Evolutionary conservation across 805 yeast genomes (phyloP), one percentile per base, ranked within the genome.

Genomic region (Saccharomyces mikatae): DNA sequence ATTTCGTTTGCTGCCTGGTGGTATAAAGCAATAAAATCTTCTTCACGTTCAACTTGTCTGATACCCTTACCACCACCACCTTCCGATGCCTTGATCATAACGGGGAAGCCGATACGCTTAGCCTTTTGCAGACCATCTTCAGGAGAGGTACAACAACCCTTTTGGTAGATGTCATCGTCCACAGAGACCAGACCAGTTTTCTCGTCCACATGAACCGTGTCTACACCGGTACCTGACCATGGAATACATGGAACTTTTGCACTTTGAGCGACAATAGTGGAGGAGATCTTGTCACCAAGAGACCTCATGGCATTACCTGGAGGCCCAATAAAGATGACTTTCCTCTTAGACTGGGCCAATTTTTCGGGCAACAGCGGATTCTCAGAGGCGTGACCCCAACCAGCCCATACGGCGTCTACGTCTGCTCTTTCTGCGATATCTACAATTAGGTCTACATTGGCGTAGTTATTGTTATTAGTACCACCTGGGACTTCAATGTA

Each of bases 11-110:
- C 89, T 48, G 97, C 99, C 77, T 94, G 99, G 62, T 84, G 83
- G 71, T 92, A 94, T 59, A 87, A 74, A 28, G 88, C 59, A 46
- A 78, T 66, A 62, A 94, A 94, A 65, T 90, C 87, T 59, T 82
- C 84, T 71, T 87, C 96, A 59, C 78, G 70, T 54, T 88, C 96
- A 60, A 90, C 98, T 74, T 90, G 90, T 78, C 99, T 86, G 72
- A 94, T 94, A 81, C 99, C 99, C 76, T 94, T 94, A 79, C 99
- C 99, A 76, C 99, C 99, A 74, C 99, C 99, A 79, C 99, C 99
- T 83, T 94, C 99, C 56, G 97, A 90, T 50, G 99, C 99, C 74
- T 94, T 94, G 69, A 94, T 84, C 99, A 94, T 94, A 53, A 94
- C 96, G 31, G 99, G 99, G 77, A 94, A 90, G 1, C 99, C 99